Percentiles rank a stretch among this genome's conserved stretches.
Evolutionary conservation across 2,329 filamentous ascomycete species (phyloP).

Genomic region (Ilyonectria mors-panacis): DNA sequence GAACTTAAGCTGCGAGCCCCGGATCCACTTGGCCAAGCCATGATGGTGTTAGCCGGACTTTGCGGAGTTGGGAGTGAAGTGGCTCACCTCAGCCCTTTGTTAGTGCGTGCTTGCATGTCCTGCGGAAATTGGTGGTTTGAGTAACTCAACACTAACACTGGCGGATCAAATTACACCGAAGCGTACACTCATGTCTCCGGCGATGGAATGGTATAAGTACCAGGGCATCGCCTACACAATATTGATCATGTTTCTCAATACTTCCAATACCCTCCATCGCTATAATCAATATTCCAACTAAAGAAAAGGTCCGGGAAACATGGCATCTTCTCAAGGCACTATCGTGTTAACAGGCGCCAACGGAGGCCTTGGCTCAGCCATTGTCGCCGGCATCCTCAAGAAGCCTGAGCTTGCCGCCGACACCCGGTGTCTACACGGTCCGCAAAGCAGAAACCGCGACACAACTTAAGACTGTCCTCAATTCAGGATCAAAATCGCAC

Average conservation of each 20-base stretch:
- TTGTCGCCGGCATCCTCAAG: conserved; percentile 49
- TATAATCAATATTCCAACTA: background rate
- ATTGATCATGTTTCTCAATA: background rate
- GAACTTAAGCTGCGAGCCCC: background rate
- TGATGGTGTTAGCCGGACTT: conserved; percentile 28
- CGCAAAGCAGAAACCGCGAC: conserved; percentile 51
- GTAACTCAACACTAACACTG: conserved; percentile 31
- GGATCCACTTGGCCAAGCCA: background rate
- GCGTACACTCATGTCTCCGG: background rate
- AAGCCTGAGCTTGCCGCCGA: conserved; percentile 51
- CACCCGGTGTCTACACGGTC: conserved; percentile 55
- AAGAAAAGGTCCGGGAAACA: background rate
- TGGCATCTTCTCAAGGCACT: conserved; percentile 46
- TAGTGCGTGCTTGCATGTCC: conserved; percentile 5
- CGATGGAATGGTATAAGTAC: conserved; percentile 35
- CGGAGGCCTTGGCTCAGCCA: conserved; percentile 56
- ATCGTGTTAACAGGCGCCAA: conserved; percentile 58
- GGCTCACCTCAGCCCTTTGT: conserved; percentile 45
- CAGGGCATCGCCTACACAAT: background rate
- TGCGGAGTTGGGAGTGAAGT: conserved; percentile 31
- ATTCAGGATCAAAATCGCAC: conserved; percentile 41
- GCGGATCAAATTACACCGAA: background rate
- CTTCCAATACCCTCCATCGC: background rate
- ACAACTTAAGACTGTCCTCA: conserved; percentile 46
- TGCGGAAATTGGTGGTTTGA: background rate